Conservation (phyloP, 1,139 yeast genomes). For the Debaryomyces singareniensis region DNA sequence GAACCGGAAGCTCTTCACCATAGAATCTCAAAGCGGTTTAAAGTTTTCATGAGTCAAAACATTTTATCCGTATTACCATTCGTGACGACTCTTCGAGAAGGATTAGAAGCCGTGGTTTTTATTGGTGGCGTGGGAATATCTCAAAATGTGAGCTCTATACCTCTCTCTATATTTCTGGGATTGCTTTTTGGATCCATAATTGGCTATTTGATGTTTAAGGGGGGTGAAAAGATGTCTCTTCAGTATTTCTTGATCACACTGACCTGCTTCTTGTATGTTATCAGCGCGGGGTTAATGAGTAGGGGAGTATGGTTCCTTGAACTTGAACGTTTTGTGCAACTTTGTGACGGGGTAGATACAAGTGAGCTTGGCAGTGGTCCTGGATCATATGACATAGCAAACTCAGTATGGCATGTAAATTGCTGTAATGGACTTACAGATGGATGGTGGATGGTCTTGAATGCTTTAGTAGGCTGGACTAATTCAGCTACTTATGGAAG, state of each 20-base stretch:
- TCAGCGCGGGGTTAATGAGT: conserved; percentile 40
- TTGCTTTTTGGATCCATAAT: conserved; percentile 28
- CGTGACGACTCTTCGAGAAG: conserved; percentile 41
- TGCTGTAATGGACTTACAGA: conserved; percentile 90
- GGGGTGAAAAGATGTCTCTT: conserved; percentile 36
- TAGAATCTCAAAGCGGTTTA: conserved; percentile 10
- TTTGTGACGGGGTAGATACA: conserved; percentile 78
- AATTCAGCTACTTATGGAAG: conserved; percentile 94
- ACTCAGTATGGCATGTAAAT: conserved; percentile 91
- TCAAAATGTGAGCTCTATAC: conserved; percentile 33
- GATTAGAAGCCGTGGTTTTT: conserved; percentile 43
- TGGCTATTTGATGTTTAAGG: conserved; percentile 32
- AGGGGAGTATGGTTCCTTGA: conserved; percentile 89
- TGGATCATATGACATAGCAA: conserved; percentile 80
- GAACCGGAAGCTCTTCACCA: conserved; percentile 1
- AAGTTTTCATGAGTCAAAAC: conserved; percentile 16
- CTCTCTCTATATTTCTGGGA: conserved; percentile 32
- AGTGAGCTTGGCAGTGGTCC: conserved; percentile 91
- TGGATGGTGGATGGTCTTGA: conserved; percentile 90
- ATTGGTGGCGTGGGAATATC: conserved; percentile 44
- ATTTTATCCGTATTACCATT: conserved; percentile 37
- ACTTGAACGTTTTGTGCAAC: conserved; percentile 55
- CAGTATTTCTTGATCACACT: conserved; percentile 35
- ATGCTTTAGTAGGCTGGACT: conserved; percentile 93
- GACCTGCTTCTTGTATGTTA: conserved; percentile 38